phyloP scores from a whole-genome alignment of 179 eudicot species.

The Beta macrorhiza region DNA sequence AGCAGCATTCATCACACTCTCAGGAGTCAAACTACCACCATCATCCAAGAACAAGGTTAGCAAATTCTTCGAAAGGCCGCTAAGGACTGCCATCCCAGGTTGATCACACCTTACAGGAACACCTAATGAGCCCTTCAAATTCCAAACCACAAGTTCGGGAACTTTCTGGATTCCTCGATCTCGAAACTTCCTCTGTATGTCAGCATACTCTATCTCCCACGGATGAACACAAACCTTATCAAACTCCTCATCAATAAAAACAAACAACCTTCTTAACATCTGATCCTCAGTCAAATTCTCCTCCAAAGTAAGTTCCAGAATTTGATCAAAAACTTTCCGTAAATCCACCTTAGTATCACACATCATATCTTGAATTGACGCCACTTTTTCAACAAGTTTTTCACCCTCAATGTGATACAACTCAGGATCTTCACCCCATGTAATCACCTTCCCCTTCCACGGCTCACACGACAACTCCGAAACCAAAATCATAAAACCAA shows the following conservation, averaged over 20 bases:
- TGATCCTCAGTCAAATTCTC: constrained; percentile 12
- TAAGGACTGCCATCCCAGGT: constrained; percentile 26
- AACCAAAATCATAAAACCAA: constrained; percentile 12
- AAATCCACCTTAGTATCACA: background rate
- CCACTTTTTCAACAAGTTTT: constrained; percentile 4
- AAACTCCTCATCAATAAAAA: constrained; percentile 16
- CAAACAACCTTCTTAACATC: constrained; percentile 25
- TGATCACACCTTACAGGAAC: constrained; percentile 17
- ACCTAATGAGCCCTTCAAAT: background rate
- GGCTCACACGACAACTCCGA: constrained; percentile 22
- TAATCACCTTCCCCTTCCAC: constrained; percentile 21
- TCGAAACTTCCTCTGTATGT: constrained; percentile 12
- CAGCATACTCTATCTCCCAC: constrained; percentile 12
- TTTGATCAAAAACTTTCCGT: constrained; percentile 11
- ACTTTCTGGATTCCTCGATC: constrained; percentile 10
- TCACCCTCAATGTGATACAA: constrained; percentile 11
- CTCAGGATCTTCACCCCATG: background rate
- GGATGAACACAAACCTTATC: background rate
- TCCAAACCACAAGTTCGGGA: constrained; percentile 22
- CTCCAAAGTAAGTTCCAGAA: constrained; percentile 8
- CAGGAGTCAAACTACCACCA: constrained; percentile 24
- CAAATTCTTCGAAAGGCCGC: constrained; percentile 35
- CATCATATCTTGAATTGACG: background rate
- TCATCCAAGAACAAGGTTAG: constrained; percentile 31
- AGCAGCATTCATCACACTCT: constrained; percentile 21